Evolutionary conservation across 352 stramenopile genomes (phyloP), one percentile per base, ranked within the genome.

Genomic region (Bremia lactucae): DNA sequence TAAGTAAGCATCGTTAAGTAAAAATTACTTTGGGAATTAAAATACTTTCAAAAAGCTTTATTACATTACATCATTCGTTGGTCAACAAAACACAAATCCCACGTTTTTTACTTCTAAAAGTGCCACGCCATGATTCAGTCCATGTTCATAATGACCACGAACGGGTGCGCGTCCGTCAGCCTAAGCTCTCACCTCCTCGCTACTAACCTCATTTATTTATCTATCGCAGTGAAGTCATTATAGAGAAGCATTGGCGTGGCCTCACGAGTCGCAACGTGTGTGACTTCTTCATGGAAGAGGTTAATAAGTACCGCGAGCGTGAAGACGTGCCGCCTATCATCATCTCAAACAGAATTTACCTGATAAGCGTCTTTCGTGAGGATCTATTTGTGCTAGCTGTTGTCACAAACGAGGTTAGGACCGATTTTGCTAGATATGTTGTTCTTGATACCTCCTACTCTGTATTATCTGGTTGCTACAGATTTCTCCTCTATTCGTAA

Each of bases 181-280:
- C 10, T 4, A 47, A 13, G 16, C 10, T 18, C 13, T 37, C 10
- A 26, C 16, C 9, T 38, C 8, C 19, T 20, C 9, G 11, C 39
- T 6, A 38, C 43, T 72, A 24, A 55, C 52, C 26, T 22, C 23
- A 4, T 26, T 0, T 10, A 26, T 41, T 1, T 24, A 11, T 38
- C 20, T 34, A 31, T 2, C 46, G 11, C 51, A 93, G 82, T 52
- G 94, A 98, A 72, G 85, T 98, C 36, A 85, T 98, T 49, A 97
- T 99, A 57, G 96, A 99, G 69, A 97, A 97, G 57, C 96, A 99
- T 65, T 98, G 96, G 84, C 89, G 95, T 19, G 92, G 86, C 2
- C 75, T 96, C 36, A 98, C 92, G 21, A 93, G 73, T 45, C 87
- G 96, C 45, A 95, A 87, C 46, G 83, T 98, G 38, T 98, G 95